Base-by-base conservation (phyloP, 345 rosid genomes). In the Salix koriyanagi region DNA sequence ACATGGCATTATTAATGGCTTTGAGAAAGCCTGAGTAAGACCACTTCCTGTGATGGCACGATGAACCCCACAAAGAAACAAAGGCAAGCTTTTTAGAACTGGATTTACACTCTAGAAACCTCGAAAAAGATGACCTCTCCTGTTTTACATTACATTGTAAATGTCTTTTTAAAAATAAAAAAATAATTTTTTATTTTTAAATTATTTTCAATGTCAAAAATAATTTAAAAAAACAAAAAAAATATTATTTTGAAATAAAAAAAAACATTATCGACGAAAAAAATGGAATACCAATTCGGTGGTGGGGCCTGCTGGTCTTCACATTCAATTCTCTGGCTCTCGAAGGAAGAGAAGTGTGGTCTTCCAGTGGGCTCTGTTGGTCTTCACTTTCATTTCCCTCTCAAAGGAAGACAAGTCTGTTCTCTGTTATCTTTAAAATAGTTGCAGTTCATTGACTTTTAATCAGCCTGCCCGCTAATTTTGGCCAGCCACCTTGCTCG, bases 51-150 rank as follows among this genome's bases (percentile, higher is more conserved):
- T 69, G 60, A 46, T 39, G 7, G 26, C 25, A 68, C 48, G 16
- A 61, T 52, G 34, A 78, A 56, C 81, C 86, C 85, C 85, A 74
- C 84, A 78, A 75, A 68, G 76, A 72, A 86, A 82, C 82, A 83
- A 86, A 83, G 71, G 6, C 23, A 26, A 79, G 79, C 84, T 80
- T 84, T 86, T 76, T 16, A 73, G 67, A 74, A 66, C 69, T 73
- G 26, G 64, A 14, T 28, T 7, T 2, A 15, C 7, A 26, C 65
- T 77, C 85, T 72, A 75, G 80, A 75, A 82, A 54, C 79, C 66
- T 78, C 79, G 68, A 80, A 68, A 86, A 76, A 68, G 74, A 75
- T 61, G 30, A 67, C 46, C 65, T 70, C 0, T 34, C 36, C 36
- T 34, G 36, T 34, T 34, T 34, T 34, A 34, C 5, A 34, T 34